A percentile compares a stretch with the other conserved stretches of the same genome.
Conservation (phyloP, 2,329 filamentous ascomycete species). For the Grosmannia huntii region DNA sequence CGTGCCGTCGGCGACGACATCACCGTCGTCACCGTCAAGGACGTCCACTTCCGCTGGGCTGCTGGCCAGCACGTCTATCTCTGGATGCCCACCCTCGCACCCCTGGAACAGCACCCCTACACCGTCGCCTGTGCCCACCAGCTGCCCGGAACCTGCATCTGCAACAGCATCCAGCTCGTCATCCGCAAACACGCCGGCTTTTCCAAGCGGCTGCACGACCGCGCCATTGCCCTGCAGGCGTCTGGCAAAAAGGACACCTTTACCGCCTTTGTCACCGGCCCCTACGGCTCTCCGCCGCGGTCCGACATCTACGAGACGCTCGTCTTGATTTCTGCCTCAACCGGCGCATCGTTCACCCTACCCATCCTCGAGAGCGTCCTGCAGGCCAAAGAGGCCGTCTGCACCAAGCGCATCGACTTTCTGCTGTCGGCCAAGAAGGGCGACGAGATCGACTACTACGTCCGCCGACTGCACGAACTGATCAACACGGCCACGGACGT, state of each 20-base stretch:
- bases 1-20: conserved; percentile 35
- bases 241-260: conserved; percentile 19
- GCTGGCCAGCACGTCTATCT: conserved; percentile 49
- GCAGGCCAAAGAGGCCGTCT: conserved; percentile 26
- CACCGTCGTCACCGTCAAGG: conserved; percentile 46
- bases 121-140: conserved; percentile 46
- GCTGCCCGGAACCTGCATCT: conserved; percentile 36
- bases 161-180: conserved; percentile 47
- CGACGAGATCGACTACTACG: conserved; percentile 43
- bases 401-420: conserved; percentile 40
- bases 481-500: conserved; percentile 27
- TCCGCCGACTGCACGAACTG: conserved; percentile 32
- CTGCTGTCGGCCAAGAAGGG: conserved; percentile 37
- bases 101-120: conserved; percentile 46
- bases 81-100: conserved; percentile 42
- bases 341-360: conserved; percentile 48
- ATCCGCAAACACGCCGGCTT: conserved; percentile 44
- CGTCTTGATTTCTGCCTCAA: conserved; percentile 47
- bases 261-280: conserved; percentile 40
- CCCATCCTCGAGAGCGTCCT: conserved; percentile 45
- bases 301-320: conserved; percentile 49
- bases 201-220: conserved; percentile 37
- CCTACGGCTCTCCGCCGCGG: conserved; percentile 40
- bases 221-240: conserved; percentile 25
- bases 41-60: conserved; percentile 46